A percentile compares a stretch with the other conserved stretches of the same genome.
Conservation (phyloP, 331 rosid genomes). For the Spiraea crenata region DNA sequence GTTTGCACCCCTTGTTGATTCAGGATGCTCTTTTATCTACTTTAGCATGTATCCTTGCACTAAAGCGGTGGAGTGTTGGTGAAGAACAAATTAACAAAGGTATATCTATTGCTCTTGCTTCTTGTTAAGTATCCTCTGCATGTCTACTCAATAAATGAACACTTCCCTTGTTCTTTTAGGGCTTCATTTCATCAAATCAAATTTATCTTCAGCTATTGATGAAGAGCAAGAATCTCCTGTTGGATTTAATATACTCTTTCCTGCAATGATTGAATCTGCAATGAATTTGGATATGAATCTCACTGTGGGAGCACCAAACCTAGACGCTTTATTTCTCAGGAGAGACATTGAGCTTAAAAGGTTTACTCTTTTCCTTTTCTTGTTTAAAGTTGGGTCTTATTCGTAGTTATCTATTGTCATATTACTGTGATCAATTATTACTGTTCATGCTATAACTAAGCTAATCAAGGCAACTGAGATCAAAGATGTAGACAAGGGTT, state of each 20-base stretch:
- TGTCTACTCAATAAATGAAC: slow-evolving; percentile 6
- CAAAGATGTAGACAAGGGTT: not conserved
- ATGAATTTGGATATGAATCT: slow-evolving; percentile 50
- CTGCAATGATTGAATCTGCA: slow-evolving; percentile 58
- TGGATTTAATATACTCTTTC: slow-evolving; percentile 73
- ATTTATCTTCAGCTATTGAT: slow-evolving; percentile 56
- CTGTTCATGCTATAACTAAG: slow-evolving; percentile 3
- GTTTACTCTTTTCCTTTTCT: slow-evolving; percentile 26
- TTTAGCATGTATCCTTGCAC: slow-evolving; percentile 64
- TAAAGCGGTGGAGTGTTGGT: slow-evolving; percentile 70
- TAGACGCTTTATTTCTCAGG: slow-evolving; percentile 44
- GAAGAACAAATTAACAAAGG: slow-evolving; percentile 60
- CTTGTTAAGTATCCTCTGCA: slow-evolving; percentile 10
- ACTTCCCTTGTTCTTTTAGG: slow-evolving; percentile 42
- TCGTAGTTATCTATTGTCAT: not conserved
- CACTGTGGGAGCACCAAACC: slow-evolving; percentile 34
- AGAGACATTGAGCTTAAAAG: slow-evolving; percentile 59
- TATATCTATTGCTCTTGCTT: slow-evolving; percentile 19
- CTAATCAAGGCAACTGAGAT: not conserved
- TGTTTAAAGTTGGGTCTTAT: not conserved
- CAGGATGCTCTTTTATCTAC: slow-evolving; percentile 78
- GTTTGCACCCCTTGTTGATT: slow-evolving; percentile 38
- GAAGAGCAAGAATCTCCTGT: slow-evolving; percentile 62
- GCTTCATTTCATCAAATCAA: slow-evolving; percentile 60
- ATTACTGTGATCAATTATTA: not conserved